phyloP scores from a whole-genome alignment of 305 asterid species.

The Solanum hybrid region DNA sequence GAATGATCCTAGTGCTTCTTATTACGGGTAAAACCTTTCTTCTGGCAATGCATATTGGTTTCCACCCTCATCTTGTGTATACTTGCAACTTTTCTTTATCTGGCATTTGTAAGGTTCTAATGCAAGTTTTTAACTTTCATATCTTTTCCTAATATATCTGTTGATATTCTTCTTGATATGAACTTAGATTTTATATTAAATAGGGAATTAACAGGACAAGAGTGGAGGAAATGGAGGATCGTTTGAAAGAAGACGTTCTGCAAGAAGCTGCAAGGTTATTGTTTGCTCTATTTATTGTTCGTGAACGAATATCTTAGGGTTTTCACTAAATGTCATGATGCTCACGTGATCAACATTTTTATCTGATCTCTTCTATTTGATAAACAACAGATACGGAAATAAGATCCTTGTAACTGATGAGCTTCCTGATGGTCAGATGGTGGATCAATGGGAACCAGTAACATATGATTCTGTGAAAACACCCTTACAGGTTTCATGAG shows the following conservation, averaged over 20 bases:
- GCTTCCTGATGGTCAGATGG: slow-evolving; percentile 99
- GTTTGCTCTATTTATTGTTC: background rate
- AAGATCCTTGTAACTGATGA: slow-evolving; percentile 99
- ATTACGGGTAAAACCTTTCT: background rate
- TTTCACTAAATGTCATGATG: slow-evolving; percentile 13
- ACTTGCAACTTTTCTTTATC: background rate
- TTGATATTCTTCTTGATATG: slow-evolving; percentile 16
- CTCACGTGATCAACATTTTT: slow-evolving; percentile 14
- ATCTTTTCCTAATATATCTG: slow-evolving; percentile 1
- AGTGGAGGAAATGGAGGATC: slow-evolving; percentile 99
- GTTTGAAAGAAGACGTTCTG: slow-evolving; percentile 86
- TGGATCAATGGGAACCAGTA: slow-evolving; percentile 99
- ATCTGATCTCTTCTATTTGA: slow-evolving; percentile 16
- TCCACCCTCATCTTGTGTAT: background rate
- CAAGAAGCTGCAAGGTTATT: slow-evolving; percentile 81
- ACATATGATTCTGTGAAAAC: slow-evolving; percentile 75
- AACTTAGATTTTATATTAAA: slow-evolving; percentile 39
- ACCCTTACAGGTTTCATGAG: slow-evolving; percentile 67
- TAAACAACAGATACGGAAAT: slow-evolving; percentile 76
- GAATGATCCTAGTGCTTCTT: slow-evolving; percentile 3
- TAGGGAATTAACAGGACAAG: slow-evolving; percentile 98
- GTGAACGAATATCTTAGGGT: background rate
- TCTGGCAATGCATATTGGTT: background rate
- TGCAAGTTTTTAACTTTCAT: background rate
- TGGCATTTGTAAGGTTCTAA: background rate